Evolutionary conservation across 2,329 filamentous ascomycete genomes (phyloP), one percentile per base, ranked within the genome.

Genomic region (Endoconidiophora polonica): DNA sequence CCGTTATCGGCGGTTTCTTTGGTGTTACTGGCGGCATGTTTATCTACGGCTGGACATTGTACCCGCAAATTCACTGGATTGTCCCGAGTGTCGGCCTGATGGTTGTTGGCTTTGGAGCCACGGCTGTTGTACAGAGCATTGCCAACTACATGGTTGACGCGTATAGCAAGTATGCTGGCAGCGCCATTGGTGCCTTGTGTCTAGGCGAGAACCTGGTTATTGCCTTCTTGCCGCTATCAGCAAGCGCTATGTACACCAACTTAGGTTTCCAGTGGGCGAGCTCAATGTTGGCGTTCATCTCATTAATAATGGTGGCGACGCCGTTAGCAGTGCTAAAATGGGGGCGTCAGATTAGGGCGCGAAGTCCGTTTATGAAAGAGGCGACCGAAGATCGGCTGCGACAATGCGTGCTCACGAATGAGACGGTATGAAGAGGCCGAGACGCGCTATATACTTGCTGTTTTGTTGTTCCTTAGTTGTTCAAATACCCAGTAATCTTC

Each of bases 201-300:
- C 64, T 71, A 39, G 63, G 67, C 3, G 71, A 74, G 58, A 73
- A 73, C 50, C 54, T 66, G 3, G 64, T 70, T 40, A 66, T 74
- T 20, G 67, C 68, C 3, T 52, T 54, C 29, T 23, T 54, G 4
- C 53, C 53, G 5, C 36, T 54, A 24, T 46, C 53, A 5, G 49
- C 53, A 12, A 43, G 24, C 10, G 44, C 50, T 4, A 52, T 54
- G 49, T 52, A 52, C 23, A 46, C 20, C 4, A 48, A 45, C 18
- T 18, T 54, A n/a, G 53, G 53, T 12, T 49, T 52, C 6, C 49
- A 49, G 39, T 54, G 53, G 53, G 50, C 53, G 14, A 54, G 49
- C 41, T 54, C 53, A 7, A 18, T 54, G 26, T 41, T 54, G 37
- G 53, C 42, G 5, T 52, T 54, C 12, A 49, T 54, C 23, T 54